Evolutionary conservation across 2,329 filamentous ascomycete genomes (phyloP), one percentile per base, ranked within the genome.

Genomic region (Claviceps humidiphila): DNA sequence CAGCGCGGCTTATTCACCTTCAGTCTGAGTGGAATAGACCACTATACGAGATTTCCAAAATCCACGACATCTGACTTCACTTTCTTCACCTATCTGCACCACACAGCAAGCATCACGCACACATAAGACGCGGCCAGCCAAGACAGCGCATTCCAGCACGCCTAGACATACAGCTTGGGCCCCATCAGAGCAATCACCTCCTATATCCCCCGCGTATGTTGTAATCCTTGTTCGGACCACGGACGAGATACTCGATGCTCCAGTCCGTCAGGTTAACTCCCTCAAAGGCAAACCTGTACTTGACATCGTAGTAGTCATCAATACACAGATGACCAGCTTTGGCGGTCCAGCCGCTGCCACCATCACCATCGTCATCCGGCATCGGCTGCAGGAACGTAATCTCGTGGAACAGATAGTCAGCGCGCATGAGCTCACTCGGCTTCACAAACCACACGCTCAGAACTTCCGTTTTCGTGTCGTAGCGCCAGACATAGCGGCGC

Each of bases 381-480:
- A 59, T 59, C 0, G 71, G 68, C 8, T 69, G 57, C 22, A 70
- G 54, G 58, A 89, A 86, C 53, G 84, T 75, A n/a, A 89, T 69
- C 56, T 82, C 76, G 59, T 89, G 85, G 64, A 90, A 91, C 20
- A 89, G 69, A 56, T 89, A 85, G 61, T 89, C 85, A 0, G 82
- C 81, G 14, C 74, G 74, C 51, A 71, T 71, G 16, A 73, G 66
- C 57, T 87, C 81, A 16, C 84, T 78, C 1, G 76, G 72, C 56
- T 81, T 80, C 41, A 80, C 80, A 58, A 89, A 89, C 85, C 85
- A 90, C 1, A 85, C 81, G 54, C 79, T 85, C 22, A 90, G 68
- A 30, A 64, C 66, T 59, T 89, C 84, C 1, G 61, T 68, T 9
- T 53, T 59, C 56, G 84, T 81, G 45, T 79, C 71, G 59, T 89